These are phyloP conservation scores for Amauroascus verrucosus DNA, from an alignment of 2,329 filamentous ascomycete species.

Conservation along the genomic window DNA sequence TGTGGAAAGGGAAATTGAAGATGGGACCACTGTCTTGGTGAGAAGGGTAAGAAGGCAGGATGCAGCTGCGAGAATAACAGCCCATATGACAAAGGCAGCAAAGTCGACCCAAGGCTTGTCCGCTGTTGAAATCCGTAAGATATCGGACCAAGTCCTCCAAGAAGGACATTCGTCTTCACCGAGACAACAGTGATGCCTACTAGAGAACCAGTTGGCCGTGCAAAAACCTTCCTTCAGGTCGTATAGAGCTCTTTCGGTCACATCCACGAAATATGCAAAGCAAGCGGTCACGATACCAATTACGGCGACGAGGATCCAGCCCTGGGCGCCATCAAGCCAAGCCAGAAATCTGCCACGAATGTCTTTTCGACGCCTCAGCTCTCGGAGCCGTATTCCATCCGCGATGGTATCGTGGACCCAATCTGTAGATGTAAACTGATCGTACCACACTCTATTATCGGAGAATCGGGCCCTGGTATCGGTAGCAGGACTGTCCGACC, in stretches of 20 bases:
- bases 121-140: conserved; percentile 44
- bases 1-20: conserved; percentile 73
- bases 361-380: conserved; percentile 69
- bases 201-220: conserved; percentile 57
- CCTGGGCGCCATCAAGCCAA: conserved; percentile 77
- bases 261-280: conserved; percentile 79
- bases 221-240: conserved; percentile 91
- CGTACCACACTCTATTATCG: conserved; percentile 93
- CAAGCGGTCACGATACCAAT: conserved; percentile 78
- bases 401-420: conserved; percentile 98
- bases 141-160: conserved; percentile 57
- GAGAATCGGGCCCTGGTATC: conserved; percentile 48
- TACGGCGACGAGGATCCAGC: conserved; percentile 85
- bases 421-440: conserved; percentile 94
- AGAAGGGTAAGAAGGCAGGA: conserved; percentile 73
- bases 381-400: conserved; percentile 80
- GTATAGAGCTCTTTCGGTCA: conserved; percentile 75
- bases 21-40: conserved; percentile 91
- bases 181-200: conserved; percentile 57
- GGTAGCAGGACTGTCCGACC: conserved; percentile 28
- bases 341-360: conserved; percentile 68
- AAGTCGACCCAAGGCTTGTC: conserved; percentile 61
- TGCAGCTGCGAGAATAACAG: conserved; percentile 56
- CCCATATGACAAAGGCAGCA: conserved; percentile 60
- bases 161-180: conserved; percentile 45